These are phyloP conservation scores for Cordyceps farinosa DNA, from an alignment of 2,329 filamentous ascomycete species.

Conservation along the genomic window DNA sequence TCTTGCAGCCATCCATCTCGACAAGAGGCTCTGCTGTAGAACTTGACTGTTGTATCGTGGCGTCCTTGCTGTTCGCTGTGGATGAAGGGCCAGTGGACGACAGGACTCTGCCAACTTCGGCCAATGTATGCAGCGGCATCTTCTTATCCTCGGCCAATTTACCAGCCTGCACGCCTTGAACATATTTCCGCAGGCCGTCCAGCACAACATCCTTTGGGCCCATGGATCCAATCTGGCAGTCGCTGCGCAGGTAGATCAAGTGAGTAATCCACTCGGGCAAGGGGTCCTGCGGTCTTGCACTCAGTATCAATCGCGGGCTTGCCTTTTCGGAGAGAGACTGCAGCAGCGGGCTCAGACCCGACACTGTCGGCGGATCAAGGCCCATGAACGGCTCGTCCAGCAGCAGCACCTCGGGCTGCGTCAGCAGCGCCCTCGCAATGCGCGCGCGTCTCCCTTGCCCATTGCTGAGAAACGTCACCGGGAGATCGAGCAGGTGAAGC, in stretches of 20 bases:
- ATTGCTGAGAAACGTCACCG: slow-evolving; percentile 87
- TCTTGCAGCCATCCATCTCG: slow-evolving; percentile 80
- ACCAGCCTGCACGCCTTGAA: slow-evolving; percentile 44
- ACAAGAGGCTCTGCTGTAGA: slow-evolving; percentile 65
- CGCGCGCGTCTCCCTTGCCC: slow-evolving; percentile 84
- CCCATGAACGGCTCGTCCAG: slow-evolving; percentile 97
- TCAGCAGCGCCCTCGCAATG: slow-evolving; percentile 82
- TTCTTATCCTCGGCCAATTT: slow-evolving; percentile 43
- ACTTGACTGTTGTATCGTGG: slow-evolving; percentile 22
- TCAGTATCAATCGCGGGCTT: slow-evolving; percentile 70
- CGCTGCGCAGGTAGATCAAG: slow-evolving; percentile 65
- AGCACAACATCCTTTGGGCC: slow-evolving; percentile 64
- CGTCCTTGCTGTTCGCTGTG: slow-evolving; percentile 10
- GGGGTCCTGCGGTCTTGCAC: slow-evolving; percentile 78
- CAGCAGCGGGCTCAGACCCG: slow-evolving; percentile 67
- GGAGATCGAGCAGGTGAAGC: slow-evolving; percentile 67
- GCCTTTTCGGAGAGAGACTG: slow-evolving; percentile 62
- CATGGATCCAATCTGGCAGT: slow-evolving; percentile 62
- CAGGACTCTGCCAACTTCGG: slow-evolving; percentile 48
- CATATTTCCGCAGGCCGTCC: slow-evolving; percentile 46
- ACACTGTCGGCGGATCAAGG: slow-evolving; percentile 78
- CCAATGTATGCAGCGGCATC: slow-evolving; percentile 45
- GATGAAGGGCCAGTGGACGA: slow-evolving; percentile 21
- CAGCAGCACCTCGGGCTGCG: slow-evolving; percentile 73
- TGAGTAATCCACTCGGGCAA: slow-evolving; percentile 91